Evolutionary conservation across 73 alveolate species (phyloP).

Genomic region (Symbiodinium natans): DNA sequence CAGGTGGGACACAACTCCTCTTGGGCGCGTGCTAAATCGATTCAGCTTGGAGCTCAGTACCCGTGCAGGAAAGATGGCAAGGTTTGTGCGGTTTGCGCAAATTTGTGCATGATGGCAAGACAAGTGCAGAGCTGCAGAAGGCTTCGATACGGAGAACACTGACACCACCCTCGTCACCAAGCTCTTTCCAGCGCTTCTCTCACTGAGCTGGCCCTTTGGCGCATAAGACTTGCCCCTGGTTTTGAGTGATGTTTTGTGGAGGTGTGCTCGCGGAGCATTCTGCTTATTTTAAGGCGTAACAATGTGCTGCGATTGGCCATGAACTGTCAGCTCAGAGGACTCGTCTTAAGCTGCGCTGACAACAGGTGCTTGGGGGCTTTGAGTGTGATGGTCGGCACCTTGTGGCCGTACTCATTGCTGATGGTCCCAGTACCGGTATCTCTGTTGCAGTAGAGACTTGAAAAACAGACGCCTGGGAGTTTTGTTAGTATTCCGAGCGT

Average conservation of each 20-base stretch:
- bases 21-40: slow-evolving; percentile 79
- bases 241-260: neutral
- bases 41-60: slow-evolving; percentile 4
- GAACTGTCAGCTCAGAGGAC: too few species aligned
- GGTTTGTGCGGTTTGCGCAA: too few species aligned
- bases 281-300: neutral
- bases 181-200: slow-evolving; percentile 47
- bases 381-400: slow-evolving; percentile 41
- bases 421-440: slow-evolving; percentile 61
- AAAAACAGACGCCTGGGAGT: too few species aligned
- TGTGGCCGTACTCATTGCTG: slow-evolving; percentile 60
- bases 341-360: too few species aligned
- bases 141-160: slow-evolving; percentile 86
- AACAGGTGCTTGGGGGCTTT: neutral
- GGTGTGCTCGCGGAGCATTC: neutral
- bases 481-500: too few species aligned
- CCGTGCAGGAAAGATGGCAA: too few species aligned
- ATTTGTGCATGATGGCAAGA: too few species aligned
- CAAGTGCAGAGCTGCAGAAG: neutral
- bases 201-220: slow-evolving; percentile 59
- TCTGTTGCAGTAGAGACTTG: too few species aligned
- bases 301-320: too few species aligned
- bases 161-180: slow-evolving; percentile 87
- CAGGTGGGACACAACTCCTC: slow-evolving; percentile 37
- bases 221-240: too few species aligned